Conservation (phyloP, 1,139 yeast species). For the Trichomonascaceae sp. region DNA sequence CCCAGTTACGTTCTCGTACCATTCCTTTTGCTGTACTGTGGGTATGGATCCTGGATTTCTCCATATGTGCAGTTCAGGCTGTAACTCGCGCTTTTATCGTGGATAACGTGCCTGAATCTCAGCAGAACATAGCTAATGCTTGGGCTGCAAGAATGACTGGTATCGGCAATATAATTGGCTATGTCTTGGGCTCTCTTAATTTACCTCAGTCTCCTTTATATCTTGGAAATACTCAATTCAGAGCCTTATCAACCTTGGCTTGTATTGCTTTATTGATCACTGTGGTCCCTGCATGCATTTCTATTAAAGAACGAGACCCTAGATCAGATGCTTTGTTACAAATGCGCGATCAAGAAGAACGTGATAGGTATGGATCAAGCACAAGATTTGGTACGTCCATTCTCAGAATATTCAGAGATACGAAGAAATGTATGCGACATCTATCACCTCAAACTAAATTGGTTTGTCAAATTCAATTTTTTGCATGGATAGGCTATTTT, state of each 20-base stretch:
- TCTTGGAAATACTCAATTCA: slow-evolving; percentile 46
- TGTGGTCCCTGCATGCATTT: slow-evolving; percentile 37
- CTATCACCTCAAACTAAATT: slow-evolving; percentile 26
- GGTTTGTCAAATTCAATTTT: slow-evolving; percentile 31
- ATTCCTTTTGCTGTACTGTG: slow-evolving; percentile 47
- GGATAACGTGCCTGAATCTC: slow-evolving; percentile 48
- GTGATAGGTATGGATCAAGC: neutral
- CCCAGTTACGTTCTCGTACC: slow-evolving; percentile 31
- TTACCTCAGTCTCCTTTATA: slow-evolving; percentile 33
- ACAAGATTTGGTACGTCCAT: neutral
- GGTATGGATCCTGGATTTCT: slow-evolving; percentile 48
- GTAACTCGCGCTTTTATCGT: slow-evolving; percentile 53
- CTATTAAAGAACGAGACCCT: slow-evolving; percentile 44
- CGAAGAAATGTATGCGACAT: slow-evolving; percentile 35
- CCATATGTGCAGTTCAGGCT: slow-evolving; percentile 53
- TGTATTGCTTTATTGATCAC: slow-evolving; percentile 38
- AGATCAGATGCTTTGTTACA: slow-evolving; percentile 32
- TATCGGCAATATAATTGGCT: slow-evolving; percentile 50
- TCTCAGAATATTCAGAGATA: slow-evolving; percentile 23
- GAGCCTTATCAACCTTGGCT: slow-evolving; percentile 43
- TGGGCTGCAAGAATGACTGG: slow-evolving; percentile 71
- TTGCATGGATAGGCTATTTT: slow-evolving; percentile 37
- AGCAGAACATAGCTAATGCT: slow-evolving; percentile 56
- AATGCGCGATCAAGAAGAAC: neutral
- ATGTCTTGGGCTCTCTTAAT: slow-evolving; percentile 41